Base-by-base conservation (phyloP, 2,329 filamentous ascomycete genomes). In the Trichoderma citrinoviride region DNA sequence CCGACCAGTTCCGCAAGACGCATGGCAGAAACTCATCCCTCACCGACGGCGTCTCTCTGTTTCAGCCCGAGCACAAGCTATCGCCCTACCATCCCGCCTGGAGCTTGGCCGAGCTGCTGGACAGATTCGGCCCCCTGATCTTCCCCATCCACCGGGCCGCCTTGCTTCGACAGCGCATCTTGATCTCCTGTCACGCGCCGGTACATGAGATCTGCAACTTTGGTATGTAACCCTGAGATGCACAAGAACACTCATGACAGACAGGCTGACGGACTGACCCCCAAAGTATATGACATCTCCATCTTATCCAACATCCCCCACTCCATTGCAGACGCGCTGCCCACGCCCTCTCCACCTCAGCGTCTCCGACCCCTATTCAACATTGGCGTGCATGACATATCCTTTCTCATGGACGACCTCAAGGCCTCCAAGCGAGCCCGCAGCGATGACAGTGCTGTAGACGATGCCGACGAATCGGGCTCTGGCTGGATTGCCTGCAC, bases 401-500 rank as follows among this genome's bases (percentile, higher is more conserved):
- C 91, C 5, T 87, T 90, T 64, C 83, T 98, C 5, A 82, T 88
- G 69, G 81, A 87, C 64, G 83, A 90, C 68, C 82, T 82, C n/a
- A 79, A 82, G 25, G 78, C 79, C 2, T 77, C 77, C 54, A 80
- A 79, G 73, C 75, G 73, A n/a, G 67, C 69, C 7, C 73, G 76
- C 40, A 72, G 71, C 47, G 75, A 78, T 49, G 74, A 77, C 52
- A 74, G 74, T 47, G 74, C 76, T 12, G 72, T 77, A 17, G 76
- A 78, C 41, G 83, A 81, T 25, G 82, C 86, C 47, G 82, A 81
- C 21, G 82, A 86, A 49, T 74, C 78, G 25, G 82, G 82, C 37
- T 78, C 83, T 15, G 91, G 93, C 44, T 99, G 93, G 93, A 89
- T 97, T 66, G 95, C 94, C 14, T 97, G 93, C 76, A 97, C 94